These are phyloP conservation scores for Buddleja alternifolia DNA, from an alignment of 257 asterid genomes.

Conservation along the genomic window DNA sequence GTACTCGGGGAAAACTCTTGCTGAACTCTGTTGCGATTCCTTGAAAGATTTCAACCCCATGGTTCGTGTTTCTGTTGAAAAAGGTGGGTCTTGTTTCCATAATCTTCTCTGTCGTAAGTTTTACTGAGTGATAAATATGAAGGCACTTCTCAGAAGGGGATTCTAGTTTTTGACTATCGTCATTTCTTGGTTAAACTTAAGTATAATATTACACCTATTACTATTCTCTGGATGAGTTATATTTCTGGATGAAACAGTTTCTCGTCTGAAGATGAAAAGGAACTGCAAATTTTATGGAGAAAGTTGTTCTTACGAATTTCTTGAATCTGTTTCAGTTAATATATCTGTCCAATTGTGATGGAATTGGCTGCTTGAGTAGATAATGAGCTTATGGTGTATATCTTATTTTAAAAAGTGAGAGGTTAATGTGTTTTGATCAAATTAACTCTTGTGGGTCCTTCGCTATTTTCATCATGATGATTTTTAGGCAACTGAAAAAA, in stretches of 20 bases:
- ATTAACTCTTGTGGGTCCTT: neutral
- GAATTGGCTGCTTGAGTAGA: neutral
- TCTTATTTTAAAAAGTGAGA: neutral
- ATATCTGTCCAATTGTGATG: neutral
- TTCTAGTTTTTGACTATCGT: constrained; percentile 16
- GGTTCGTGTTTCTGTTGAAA: constrained; percentile 88
- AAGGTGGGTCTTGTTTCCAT: constrained; percentile 49
- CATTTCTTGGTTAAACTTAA: no score
- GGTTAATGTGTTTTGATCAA: neutral
- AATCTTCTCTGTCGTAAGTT: neutral
- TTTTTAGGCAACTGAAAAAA: neutral
- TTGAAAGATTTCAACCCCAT: constrained; percentile 94
- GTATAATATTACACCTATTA: neutral
- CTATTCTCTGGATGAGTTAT: neutral
- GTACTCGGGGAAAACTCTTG: constrained; percentile 64
- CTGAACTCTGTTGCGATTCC: constrained; percentile 89
- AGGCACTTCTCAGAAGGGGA: constrained; percentile 5
- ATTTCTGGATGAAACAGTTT: neutral
- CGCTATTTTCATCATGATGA: neutral
- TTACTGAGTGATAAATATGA: constrained; percentile 2
- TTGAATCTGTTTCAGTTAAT: neutral
- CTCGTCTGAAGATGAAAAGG: constrained; percentile 6
- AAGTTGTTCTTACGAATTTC: neutral
- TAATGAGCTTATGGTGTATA: neutral
- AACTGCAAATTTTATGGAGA: neutral